These are phyloP conservation scores for Sutorius australiensis DNA, from an alignment of 768 basidiomycete species.

Conservation along the genomic window DNA sequence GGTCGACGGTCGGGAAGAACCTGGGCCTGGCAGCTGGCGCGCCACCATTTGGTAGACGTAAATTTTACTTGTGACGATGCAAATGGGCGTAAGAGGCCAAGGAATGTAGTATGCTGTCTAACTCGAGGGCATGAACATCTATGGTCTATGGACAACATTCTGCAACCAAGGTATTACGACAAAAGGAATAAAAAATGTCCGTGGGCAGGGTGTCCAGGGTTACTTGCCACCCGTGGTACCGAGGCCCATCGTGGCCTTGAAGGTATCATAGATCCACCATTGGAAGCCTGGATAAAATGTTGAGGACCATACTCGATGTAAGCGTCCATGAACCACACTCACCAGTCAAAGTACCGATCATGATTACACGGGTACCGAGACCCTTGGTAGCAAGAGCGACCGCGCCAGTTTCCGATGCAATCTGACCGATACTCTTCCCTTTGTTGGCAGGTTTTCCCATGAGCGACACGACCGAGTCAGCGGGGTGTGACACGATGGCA, in stretches of 20 bases:
- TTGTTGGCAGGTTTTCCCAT: slow-evolving; percentile 87
- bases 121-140: slow-evolving; percentile 2
- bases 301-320: not conserved
- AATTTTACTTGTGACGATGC: not conserved
- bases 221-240: slow-evolving; percentile 89
- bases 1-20: too few relatives aligned
- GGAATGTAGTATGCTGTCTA: not conserved
- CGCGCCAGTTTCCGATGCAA: slow-evolving; percentile 67
- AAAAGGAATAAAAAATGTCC: not conserved
- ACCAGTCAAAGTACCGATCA: slow-evolving; percentile 64
- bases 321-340: slow-evolving; percentile 1
- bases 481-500: slow-evolving; percentile 93
- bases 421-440: slow-evolving; percentile 70
- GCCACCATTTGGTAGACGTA: too few relatives aligned
- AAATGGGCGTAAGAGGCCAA: not conserved
- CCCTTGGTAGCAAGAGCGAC: slow-evolving; percentile 72
- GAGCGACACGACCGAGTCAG: slow-evolving; percentile 87
- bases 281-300: slow-evolving; percentile 59
- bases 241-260: slow-evolving; percentile 80
- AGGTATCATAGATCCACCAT: slow-evolving; percentile 91
- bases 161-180: slow-evolving; percentile 2
- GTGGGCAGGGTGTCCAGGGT: not conserved
- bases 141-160: not conserved
- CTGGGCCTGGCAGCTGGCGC: too few relatives aligned
- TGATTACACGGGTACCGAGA: slow-evolving; percentile 79